Evolutionary conservation across 768 basidiomycete genomes (phyloP).

Genomic region (Crucibulum laeve): DNA sequence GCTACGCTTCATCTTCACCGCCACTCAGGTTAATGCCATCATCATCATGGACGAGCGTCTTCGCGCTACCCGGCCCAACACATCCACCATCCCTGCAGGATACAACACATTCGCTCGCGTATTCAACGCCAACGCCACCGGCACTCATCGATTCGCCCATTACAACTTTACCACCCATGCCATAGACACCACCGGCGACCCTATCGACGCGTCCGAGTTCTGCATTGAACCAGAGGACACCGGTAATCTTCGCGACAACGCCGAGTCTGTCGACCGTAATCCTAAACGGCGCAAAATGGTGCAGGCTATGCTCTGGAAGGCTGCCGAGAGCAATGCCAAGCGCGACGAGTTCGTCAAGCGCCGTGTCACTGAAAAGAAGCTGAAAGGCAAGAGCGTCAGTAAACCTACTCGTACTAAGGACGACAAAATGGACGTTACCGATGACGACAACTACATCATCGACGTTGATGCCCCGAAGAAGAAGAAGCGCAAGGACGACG

Average conservation of each 20-base stretch:
- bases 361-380: background rate
- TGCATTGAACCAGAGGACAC: background rate
- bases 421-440: background rate
- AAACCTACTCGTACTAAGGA: background rate
- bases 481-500: background rate
- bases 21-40: background rate
- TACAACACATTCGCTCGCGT: background rate
- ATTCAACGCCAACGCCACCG: background rate
- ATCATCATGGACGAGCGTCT: background rate
- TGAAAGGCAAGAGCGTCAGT: background rate
- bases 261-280: background rate
- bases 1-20: background rate
- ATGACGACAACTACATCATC: background rate
- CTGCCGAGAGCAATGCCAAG: background rate
- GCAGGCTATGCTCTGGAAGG: background rate
- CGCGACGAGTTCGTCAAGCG: background rate
- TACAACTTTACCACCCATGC: background rate
- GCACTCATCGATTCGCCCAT: background rate
- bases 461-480: background rate
- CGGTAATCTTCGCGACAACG: background rate
- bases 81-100: background rate
- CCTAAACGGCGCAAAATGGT: background rate
- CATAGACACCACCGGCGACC: background rate
- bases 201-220: background rate
- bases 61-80: background rate